Conservation (phyloP, 2,329 filamentous ascomycete species). For the Arthrobotrys conoides region DNA sequence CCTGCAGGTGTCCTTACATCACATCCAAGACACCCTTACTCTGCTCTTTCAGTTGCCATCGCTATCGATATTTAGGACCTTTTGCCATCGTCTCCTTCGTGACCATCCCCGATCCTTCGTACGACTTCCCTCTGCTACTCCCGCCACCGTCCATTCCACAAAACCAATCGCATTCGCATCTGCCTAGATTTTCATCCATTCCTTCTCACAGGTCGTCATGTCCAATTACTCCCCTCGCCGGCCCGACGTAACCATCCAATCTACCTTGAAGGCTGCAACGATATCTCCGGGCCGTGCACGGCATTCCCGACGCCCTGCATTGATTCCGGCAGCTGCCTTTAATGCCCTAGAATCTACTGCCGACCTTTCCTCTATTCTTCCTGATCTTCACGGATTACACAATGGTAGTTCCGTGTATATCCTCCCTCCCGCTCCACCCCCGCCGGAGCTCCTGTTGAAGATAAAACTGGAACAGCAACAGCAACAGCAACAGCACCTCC, state of each 20-base stretch:
- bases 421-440: constrained; percentile 46
- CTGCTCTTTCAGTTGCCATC: neutral
- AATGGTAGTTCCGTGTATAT: constrained; percentile 47
- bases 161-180: neutral
- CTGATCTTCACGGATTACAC: constrained; percentile 46
- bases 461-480: constrained; percentile 46
- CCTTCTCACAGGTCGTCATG: constrained; percentile 4
- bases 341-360: constrained; percentile 51
- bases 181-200: neutral
- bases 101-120: constrained; percentile 10
- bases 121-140: neutral
- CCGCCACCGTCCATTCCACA: constrained; percentile 10
- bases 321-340: constrained; percentile 52
- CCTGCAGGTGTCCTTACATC: neutral
- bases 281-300: constrained; percentile 31
- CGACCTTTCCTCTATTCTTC: constrained; percentile 53
- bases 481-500: constrained; percentile 15
- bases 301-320: constrained; percentile 40
- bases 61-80: neutral
- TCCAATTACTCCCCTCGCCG: constrained; percentile 46
- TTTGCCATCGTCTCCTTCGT: too few species aligned
- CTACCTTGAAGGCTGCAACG: constrained; percentile 38
- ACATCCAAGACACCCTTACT: too few species aligned
- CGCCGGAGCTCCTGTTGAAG: constrained; percentile 39
- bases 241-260: constrained; percentile 37